Conservation (phyloP, 2,329 filamentous ascomycete species). For the Raffaelea ambrosiae region DNA sequence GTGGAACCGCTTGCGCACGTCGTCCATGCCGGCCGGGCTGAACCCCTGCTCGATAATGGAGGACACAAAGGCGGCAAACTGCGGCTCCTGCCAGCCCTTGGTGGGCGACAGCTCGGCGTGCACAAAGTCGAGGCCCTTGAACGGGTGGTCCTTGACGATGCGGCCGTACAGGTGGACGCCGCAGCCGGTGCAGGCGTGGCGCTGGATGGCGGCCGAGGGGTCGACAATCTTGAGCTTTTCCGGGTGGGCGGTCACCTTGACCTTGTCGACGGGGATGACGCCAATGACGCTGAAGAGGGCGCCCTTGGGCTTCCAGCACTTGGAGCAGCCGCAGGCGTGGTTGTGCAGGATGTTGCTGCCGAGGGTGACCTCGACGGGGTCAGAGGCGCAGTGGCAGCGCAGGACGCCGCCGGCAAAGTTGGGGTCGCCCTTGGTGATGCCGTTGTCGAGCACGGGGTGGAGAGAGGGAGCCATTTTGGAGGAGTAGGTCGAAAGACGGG, state of each 20-base stretch:
- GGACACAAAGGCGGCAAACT: constrained; percentile 61
- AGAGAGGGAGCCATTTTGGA: constrained; percentile 27
- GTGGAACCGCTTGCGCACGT: constrained; percentile 44
- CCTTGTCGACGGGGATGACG: constrained; percentile 46
- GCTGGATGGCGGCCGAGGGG: constrained; percentile 46
- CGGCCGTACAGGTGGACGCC: constrained; percentile 56
- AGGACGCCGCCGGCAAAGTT: constrained; percentile 53
- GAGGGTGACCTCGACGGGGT: constrained; percentile 51
- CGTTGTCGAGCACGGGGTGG: constrained; percentile 56
- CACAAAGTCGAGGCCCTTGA: constrained; percentile 63
- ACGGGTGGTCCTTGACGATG: constrained; percentile 56
- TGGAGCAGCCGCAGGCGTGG: constrained; percentile 63
- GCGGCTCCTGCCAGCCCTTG: constrained; percentile 62
- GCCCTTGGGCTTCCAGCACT: constrained; percentile 61
- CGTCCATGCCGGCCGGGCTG: constrained; percentile 42
- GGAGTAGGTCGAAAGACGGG: not conserved
- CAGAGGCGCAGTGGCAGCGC: constrained; percentile 47
- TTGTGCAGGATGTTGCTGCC: constrained; percentile 55
- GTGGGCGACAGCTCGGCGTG: constrained; percentile 52
- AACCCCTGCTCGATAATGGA: constrained; percentile 63
- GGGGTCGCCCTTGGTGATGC: constrained; percentile 44
- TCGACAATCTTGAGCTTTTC: constrained; percentile 51
- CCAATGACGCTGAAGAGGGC: constrained; percentile 57
- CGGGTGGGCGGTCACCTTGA: constrained; percentile 48
- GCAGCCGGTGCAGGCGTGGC: constrained; percentile 52